These are phyloP conservation scores for Pneumocystis wakefieldiae DNA, from an alignment of 1,139 yeast genomes.

Conservation along the genomic window DNA sequence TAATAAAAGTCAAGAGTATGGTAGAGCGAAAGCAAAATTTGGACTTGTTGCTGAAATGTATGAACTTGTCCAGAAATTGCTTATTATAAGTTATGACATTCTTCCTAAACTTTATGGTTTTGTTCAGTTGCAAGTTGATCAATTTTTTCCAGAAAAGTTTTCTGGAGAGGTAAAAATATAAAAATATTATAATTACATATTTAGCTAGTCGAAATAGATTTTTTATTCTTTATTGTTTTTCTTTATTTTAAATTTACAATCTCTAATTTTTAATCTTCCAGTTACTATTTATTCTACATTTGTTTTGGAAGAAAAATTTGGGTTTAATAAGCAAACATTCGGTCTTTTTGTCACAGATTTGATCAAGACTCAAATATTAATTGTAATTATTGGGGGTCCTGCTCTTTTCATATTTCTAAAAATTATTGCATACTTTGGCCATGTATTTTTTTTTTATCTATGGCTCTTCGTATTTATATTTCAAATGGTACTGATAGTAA, in stretches of 20 bases:
- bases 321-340: slow-evolving; percentile 74
- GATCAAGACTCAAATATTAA: slow-evolving; percentile 43
- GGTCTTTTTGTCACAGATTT: slow-evolving; percentile 58
- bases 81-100: slow-evolving; percentile 43
- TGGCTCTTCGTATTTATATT: slow-evolving; percentile 56
- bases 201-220: slow-evolving; percentile 34
- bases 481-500: slow-evolving; percentile 57
- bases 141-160: slow-evolving; percentile 22
- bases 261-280: slow-evolving; percentile 48
- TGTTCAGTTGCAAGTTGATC: slow-evolving; percentile 32
- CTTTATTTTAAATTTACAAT: slow-evolving; percentile 33
- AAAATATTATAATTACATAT: background rate
- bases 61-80: slow-evolving; percentile 41
- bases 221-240: slow-evolving; percentile 57
- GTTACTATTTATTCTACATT: slow-evolving; percentile 60
- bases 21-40: slow-evolving; percentile 67
- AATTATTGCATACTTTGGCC: slow-evolving; percentile 67
- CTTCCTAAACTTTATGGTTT: slow-evolving; percentile 56
- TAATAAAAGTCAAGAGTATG: slow-evolving; percentile 61
- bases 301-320: slow-evolving; percentile 80
- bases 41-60: slow-evolving; percentile 42
- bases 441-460: slow-evolving; percentile 62
- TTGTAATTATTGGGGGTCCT: slow-evolving; percentile 53
- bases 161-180: slow-evolving; percentile 11
- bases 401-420: slow-evolving; percentile 59